phyloP scores from a whole-genome alignment of 345 rosid species.

The Gossypium australe region DNA sequence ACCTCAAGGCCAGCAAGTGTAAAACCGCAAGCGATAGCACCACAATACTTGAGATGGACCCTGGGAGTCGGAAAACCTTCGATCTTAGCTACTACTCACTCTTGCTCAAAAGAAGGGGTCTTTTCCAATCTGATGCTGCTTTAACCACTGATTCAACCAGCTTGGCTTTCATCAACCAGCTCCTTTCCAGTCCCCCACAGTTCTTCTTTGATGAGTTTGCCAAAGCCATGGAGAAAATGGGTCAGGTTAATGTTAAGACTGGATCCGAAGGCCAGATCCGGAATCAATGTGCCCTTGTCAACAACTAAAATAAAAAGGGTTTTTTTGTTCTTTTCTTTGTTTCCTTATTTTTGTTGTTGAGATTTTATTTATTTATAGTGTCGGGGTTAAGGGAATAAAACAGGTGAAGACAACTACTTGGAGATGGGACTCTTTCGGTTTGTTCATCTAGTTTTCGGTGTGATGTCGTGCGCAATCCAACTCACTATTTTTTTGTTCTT shows the following conservation, averaged over 20 bases:
- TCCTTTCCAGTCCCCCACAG: constrained; percentile 41
- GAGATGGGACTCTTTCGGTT: not conserved
- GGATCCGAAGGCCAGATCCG: constrained; percentile 67
- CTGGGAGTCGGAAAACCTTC: constrained; percentile 64
- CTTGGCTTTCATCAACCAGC: constrained; percentile 34
- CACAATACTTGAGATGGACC: constrained; percentile 73
- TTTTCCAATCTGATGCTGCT: constrained; percentile 72
- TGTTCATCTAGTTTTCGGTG: not conserved
- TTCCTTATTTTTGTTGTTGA: not conserved
- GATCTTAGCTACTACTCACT: constrained; percentile 62
- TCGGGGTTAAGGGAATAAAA: not conserved
- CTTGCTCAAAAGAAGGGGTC: constrained; percentile 62
- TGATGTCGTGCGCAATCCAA: not conserved
- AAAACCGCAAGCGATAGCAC: constrained; percentile 43
- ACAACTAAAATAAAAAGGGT: constrained; percentile 21
- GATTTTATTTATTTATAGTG: not conserved
- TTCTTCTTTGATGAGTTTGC: constrained; percentile 59
- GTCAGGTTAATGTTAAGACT: constrained; percentile 53
- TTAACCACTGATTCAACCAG: constrained; percentile 49
- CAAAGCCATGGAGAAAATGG: constrained; percentile 77
- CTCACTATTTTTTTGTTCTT: not conserved
- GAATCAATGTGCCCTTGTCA: constrained; percentile 57
- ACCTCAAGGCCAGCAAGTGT: constrained; percentile 65
- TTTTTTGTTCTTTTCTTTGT: too few species aligned
- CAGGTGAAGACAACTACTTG: not conserved